Evolutionary conservation across 345 rosid genomes (phyloP), one percentile per base, ranked within the genome.

Genomic region (Salix udensis): DNA sequence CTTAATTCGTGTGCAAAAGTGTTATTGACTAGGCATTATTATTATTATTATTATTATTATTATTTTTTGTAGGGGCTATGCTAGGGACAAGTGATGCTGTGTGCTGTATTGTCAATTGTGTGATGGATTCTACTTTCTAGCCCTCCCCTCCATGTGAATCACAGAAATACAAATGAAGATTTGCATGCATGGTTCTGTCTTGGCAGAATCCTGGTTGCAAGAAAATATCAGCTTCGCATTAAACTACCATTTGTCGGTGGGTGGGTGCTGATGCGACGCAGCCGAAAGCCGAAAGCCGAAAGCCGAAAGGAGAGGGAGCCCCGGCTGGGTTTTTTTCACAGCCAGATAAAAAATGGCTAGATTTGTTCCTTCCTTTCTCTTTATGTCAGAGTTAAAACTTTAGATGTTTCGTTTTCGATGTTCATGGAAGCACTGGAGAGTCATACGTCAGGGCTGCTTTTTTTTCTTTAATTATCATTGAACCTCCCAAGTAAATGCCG

Each of bases 1-100:
- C 79, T 61, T 28, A 68, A 15, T 78, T 70, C 50, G 24, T 52
- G 60, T 34, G 16, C 28, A n/a, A 50, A 18, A 40, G 46, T 73
- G 18, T 72, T 70, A 15, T 23, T 55, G 62, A 58, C 9, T n/a
- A n/a, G 13, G 14, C 28, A 55, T 34, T 34, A 34, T 34, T 34
- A 5, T 4, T 34, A 34, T 34, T 34, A 34, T 34, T 34, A 5
- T 4, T 34, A 34, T 34, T 28, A 28, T 30, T 2, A 2, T 31
- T 24, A 24, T 34, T 4, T 34, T 34, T 5, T 34, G 37, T 34
- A 34, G 37, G 37, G 37, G 24, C 14, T 9, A 8, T 3, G 14
- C 62, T 10, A 23, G 9, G 62, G 62, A n/a, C 4, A 58, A 58
- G 14, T 23, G 5, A 11, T 23, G 62, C 28, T 23, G 64, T 24